phyloP scores from a whole-genome alignment of 2,329 filamentous ascomycete species.

The Taxawa tesnikishii region DNA sequence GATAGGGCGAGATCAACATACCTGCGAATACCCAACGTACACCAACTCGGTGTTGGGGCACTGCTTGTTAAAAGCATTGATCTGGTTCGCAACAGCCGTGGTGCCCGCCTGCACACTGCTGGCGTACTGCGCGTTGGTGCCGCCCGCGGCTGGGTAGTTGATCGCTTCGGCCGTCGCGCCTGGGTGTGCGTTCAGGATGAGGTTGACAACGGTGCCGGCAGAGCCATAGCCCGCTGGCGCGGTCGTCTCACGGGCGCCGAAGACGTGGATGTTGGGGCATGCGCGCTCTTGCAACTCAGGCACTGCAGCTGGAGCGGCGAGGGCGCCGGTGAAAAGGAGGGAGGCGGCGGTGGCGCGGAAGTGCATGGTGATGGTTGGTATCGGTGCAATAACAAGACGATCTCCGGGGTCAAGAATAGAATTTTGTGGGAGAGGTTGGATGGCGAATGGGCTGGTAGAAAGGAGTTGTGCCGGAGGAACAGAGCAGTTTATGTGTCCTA shows the following conservation, averaged over 20 bases:
- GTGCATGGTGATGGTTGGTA: no score
- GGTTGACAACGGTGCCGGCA: slow-evolving; percentile 26
- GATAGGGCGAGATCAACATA: slow-evolving; percentile 11
- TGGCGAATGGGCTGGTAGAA: no score
- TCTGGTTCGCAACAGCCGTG: slow-evolving; percentile 44
- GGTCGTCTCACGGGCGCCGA: slow-evolving; percentile 32
- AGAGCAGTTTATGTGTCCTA: no score
- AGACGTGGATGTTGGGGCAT: slow-evolving; percentile 31
- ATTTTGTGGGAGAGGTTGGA: no score
- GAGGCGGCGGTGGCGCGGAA: no score
- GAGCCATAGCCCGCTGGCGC: slow-evolving; percentile 28
- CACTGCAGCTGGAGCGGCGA: slow-evolving; percentile 22
- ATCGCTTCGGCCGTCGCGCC: slow-evolving; percentile 29
- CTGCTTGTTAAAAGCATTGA: slow-evolving; percentile 44
- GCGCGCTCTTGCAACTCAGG: slow-evolving; percentile 22
- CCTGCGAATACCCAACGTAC: slow-evolving; percentile 51
- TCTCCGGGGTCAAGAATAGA: no score
- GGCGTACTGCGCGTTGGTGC: slow-evolving; percentile 33
- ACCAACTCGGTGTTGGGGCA: slow-evolving; percentile 48
- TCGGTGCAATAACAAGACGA: no score
- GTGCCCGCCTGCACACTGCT: slow-evolving; percentile 40
- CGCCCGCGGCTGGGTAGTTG: slow-evolving; percentile 47
- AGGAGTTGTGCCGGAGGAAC: no score
- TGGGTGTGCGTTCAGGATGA: slow-evolving; percentile 25
- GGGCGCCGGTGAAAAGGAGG: slow-evolving; percentile 11